Conservation (phyloP, 129 eudicot species). For the Glebionis coronaria region DNA sequence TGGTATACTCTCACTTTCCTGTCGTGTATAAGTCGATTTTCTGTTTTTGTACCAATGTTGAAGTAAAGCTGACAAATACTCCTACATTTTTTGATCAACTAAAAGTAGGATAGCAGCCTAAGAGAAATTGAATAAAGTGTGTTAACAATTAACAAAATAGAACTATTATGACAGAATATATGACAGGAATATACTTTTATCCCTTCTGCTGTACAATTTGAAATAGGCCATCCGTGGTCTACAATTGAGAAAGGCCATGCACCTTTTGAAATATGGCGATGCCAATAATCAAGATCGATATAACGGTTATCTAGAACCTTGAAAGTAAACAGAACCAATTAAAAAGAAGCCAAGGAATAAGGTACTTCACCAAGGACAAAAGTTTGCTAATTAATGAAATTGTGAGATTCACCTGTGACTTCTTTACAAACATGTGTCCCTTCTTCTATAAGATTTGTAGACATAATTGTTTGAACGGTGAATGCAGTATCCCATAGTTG, state of each 20-base stretch:
- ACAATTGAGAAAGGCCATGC: constrained; percentile 98
- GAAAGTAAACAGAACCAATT: constrained; percentile 9
- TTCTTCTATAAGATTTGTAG: constrained; percentile 66
- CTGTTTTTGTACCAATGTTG: not conserved
- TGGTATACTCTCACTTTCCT: no score
- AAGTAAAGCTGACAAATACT: constrained; percentile 7
- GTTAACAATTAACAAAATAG: constrained; percentile 12
- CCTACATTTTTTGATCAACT: constrained; percentile 3
- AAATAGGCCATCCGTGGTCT: constrained; percentile 99
- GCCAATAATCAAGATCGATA: constrained; percentile 72
- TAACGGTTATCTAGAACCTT: constrained; percentile 81
- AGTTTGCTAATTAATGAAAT: constrained; percentile 5
- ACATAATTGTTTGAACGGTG: no score
- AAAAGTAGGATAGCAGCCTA: no score
- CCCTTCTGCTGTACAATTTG: constrained; percentile 98
- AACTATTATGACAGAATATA: not conserved
- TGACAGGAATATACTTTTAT: constrained; percentile 50
- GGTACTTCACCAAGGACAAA: constrained; percentile 1
- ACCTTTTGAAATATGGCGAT: constrained; percentile 96
- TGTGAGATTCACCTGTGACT: constrained; percentile 65
- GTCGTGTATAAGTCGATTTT: no score
- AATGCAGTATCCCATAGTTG: constrained; percentile 89
- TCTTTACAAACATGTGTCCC: constrained; percentile 68
- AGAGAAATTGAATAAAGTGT: constrained; percentile 4
- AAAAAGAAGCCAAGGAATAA: not conserved